Conservation (phyloP, 176 grass and related monocot genomes). For the Oryza rufipogon region DNA sequence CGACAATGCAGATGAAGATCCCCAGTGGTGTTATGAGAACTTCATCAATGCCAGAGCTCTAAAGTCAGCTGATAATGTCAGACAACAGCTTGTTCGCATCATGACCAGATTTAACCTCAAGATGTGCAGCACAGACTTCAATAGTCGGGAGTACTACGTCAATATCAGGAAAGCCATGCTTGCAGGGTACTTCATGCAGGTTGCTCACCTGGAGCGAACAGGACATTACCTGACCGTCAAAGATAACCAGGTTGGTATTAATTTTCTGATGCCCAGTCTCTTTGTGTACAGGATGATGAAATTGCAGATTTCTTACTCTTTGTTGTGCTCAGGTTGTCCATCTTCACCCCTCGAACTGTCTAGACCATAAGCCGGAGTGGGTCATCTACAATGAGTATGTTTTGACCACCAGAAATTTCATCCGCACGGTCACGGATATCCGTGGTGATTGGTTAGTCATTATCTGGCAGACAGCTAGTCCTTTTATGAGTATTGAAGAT, state of each 20-base stretch:
- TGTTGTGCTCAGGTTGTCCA: conserved; percentile 69
- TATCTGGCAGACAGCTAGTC: conserved; percentile 1
- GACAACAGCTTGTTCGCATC: conserved; percentile 90
- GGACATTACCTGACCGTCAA: conserved; percentile 95
- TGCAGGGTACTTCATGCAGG: conserved; percentile 98
- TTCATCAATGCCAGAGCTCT: conserved; percentile 79
- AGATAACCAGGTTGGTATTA: conserved; percentile 85
- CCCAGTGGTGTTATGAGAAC: conserved; percentile 97
- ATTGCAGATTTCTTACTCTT: conserved; percentile 1
- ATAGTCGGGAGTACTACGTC: conserved; percentile 82
- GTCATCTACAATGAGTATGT: conserved; percentile 99
- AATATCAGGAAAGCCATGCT: conserved; percentile 92
- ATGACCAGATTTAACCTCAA: conserved; percentile 97
- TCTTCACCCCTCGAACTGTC: conserved; percentile 89
- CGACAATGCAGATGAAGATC: conserved; percentile 66
- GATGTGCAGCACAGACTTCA: conserved; percentile 89
- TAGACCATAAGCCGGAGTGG: conserved; percentile 98
- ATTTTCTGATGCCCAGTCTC: background rate
- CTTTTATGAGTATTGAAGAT: background rate
- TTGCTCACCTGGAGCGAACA: conserved; percentile 88
- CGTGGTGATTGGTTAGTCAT: conserved; percentile 78
- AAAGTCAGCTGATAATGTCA: conserved; percentile 96
- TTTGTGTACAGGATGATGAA: background rate
- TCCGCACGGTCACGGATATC: conserved; percentile 90
- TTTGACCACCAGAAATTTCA: conserved; percentile 90